Base-by-base conservation (phyloP, 192 early-diverging fungal genomes). In the Rhizophagus prolifer region DNA sequence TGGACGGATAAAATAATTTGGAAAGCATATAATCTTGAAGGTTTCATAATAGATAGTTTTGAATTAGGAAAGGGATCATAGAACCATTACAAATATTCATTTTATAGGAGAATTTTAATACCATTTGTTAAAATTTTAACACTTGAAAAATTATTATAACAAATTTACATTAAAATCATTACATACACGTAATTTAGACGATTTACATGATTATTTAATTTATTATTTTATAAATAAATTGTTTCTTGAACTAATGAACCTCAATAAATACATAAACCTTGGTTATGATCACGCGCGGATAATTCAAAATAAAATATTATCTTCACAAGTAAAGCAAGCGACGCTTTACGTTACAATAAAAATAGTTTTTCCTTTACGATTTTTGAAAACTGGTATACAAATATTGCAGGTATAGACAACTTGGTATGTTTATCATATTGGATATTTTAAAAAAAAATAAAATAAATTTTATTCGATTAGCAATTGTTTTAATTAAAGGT, bases 381-480 rank as follows among this genome's bases (percentile, higher is more conserved):
- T 14, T 41, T 78, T 90, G 62, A 83, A 81, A 77, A n/a, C 92
- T 86, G 84, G 25, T 91, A 90, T 82, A 89, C 88, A 70, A 88
- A 89, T 70, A 86, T 89, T 58, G 76, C 90, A 58, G 92, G 63
- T 93, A 93, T 82, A 86, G 90, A 72, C 82, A 90, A 76, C 85
- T 90, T 47, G 92, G 92, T 92, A 85, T 80, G 89, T n/a, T 85
- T 21, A 36, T 19, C 19, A 28, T 14, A 36, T 23, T 28, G n/a
- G 54, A 19, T 13, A 31, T 75, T 41, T 44, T 34, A 4, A 34
- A 34, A 34, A 34, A 34, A 3, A n/a, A n/a, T n/a, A 34, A 34
- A 34, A 4, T 34, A 34, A 30, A 12, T 36, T 58, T 19, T 12
- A 73, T 21, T 73, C 12, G n/a, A 65, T 44, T 34, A 71, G 19